These are phyloP conservation scores for Sordariomycetes sp. DNA, from an alignment of 2,329 filamentous ascomycete species.

Conservation along the genomic window DNA sequence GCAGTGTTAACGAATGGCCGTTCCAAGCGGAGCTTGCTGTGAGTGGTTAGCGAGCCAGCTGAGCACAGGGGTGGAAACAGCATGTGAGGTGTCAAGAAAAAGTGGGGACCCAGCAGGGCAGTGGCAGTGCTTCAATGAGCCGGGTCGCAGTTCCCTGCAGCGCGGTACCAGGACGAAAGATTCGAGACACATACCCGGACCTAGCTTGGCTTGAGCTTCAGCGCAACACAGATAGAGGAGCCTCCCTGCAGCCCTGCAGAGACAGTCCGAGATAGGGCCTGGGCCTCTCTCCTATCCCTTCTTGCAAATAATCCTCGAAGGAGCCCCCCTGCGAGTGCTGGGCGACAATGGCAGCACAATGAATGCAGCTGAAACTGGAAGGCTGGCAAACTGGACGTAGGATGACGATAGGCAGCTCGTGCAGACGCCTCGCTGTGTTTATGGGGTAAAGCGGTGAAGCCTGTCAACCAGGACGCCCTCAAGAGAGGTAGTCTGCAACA, in stretches of 20 bases:
- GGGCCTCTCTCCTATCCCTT: background rate
- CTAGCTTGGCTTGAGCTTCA: background rate
- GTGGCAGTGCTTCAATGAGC: background rate
- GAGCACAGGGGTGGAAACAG: background rate
- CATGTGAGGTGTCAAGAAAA: background rate
- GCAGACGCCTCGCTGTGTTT: background rate
- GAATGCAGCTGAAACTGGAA: background rate
- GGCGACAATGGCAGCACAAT: background rate
- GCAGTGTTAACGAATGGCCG: background rate
- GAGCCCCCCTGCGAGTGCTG: background rate
- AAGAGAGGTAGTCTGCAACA: background rate
- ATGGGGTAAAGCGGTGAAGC: background rate
- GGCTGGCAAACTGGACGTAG: background rate
- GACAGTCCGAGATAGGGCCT: background rate
- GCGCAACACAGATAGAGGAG: background rate
- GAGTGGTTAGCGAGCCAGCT: background rate
- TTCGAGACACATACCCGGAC: background rate
- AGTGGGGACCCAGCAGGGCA: slow-evolving; percentile 1
- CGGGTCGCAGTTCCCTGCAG: background rate
- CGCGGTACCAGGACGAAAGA: background rate
- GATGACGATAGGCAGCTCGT: background rate
- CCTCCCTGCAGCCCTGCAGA: background rate
- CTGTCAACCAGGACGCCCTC: background rate
- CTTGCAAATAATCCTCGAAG: background rate
- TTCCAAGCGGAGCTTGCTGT: background rate